phyloP scores from a whole-genome alignment of 2,329 filamentous ascomycete genomes.

The Talaromyces sp. region DNA sequence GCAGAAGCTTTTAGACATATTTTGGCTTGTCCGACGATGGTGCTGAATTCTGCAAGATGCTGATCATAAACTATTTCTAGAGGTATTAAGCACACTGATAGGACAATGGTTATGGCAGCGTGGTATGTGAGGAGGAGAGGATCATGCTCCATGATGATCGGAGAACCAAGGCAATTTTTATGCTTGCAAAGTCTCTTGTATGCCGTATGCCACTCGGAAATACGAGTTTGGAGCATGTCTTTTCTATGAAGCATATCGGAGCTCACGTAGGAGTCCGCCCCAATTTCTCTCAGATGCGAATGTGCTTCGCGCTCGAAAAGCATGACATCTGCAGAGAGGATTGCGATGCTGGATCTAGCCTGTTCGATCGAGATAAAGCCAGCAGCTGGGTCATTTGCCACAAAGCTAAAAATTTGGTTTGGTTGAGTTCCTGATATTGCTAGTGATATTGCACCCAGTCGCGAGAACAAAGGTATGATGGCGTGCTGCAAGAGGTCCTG shows the following conservation, averaged over 20 bases:
- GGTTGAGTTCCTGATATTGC: background rate
- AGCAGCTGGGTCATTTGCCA: slow-evolving; percentile 1
- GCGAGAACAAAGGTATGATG: slow-evolving; percentile 31
- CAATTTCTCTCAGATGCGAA: slow-evolving; percentile 4
- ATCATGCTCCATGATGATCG: background rate
- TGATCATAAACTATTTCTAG: slow-evolving; percentile 20
- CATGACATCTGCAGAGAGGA: slow-evolving; percentile 12
- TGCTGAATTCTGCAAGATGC: slow-evolving; percentile 13
- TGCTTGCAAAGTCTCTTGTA: slow-evolving; percentile 11
- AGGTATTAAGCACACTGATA: slow-evolving; percentile 18
- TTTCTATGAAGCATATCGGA: slow-evolving; percentile 6
- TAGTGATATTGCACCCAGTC: slow-evolving; percentile 23
- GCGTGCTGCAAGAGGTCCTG: slow-evolving; percentile 23
- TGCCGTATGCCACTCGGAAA: slow-evolving; percentile 10
- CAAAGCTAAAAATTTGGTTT: slow-evolving; percentile 11
- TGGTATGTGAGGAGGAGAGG: slow-evolving; percentile 13
- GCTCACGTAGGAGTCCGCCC: slow-evolving; percentile 2
- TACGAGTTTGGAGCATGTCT: slow-evolving; percentile 2
- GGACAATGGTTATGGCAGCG: slow-evolving; percentile 12
- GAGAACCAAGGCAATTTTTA: background rate
- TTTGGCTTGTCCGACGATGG: slow-evolving; percentile 14
- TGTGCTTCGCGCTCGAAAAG: slow-evolving; percentile 21
- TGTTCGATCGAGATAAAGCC: slow-evolving; percentile 9
- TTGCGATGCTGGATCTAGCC: slow-evolving; percentile 12
- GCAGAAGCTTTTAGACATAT: slow-evolving; percentile 9